Conservation (phyloP, 495 filamentous ascomycete species). For the Darksidea phi region DNA sequence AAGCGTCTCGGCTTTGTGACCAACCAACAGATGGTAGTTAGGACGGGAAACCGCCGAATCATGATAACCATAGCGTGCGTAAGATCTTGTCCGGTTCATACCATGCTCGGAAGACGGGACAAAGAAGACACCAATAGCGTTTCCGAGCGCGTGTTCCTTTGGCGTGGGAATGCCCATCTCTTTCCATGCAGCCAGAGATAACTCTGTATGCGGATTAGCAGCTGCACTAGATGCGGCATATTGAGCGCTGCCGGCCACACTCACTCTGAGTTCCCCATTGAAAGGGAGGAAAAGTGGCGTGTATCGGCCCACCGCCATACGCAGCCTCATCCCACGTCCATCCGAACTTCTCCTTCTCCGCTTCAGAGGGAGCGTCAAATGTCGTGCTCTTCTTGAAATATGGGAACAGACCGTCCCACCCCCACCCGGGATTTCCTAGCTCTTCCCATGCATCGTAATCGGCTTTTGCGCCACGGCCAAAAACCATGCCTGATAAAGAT, state of each 20-base stretch:
- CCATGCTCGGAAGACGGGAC: conserved; percentile 16
- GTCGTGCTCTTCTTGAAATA: conserved; percentile 31
- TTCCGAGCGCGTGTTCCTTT: conserved; percentile 10
- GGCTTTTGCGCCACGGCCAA: conserved; percentile 18
- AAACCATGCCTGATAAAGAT: conserved; percentile 17
- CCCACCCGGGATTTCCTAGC: conserved; percentile 27
- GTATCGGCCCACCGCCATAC: conserved; percentile 44
- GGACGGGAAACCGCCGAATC: conserved; percentile 10
- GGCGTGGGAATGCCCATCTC: conserved; percentile 14
- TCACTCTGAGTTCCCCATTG: conserved; percentile 35
- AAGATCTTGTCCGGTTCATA: conserved; percentile 20
- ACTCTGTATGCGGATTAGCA: conserved; percentile 13
- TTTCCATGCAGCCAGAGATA: conserved; percentile 27
- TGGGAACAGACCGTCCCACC: conserved; percentile 30
- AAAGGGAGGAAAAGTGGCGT: conserved; percentile 46
- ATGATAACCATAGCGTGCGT: conserved; percentile 28
- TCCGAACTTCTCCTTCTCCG: conserved; percentile 8
- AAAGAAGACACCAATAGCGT: conserved; percentile 22
- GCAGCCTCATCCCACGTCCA: conserved; percentile 45
- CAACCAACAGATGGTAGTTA: conserved; percentile 31
- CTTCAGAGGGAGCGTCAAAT: conserved; percentile 1
- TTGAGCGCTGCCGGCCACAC: background rate
- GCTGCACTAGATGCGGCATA: background rate
- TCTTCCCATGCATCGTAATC: conserved; percentile 33
- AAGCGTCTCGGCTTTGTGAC: conserved; percentile 23